phyloP scores from a whole-genome alignment of 768 basidiomycete species.

The Solioccasus polychromus region DNA sequence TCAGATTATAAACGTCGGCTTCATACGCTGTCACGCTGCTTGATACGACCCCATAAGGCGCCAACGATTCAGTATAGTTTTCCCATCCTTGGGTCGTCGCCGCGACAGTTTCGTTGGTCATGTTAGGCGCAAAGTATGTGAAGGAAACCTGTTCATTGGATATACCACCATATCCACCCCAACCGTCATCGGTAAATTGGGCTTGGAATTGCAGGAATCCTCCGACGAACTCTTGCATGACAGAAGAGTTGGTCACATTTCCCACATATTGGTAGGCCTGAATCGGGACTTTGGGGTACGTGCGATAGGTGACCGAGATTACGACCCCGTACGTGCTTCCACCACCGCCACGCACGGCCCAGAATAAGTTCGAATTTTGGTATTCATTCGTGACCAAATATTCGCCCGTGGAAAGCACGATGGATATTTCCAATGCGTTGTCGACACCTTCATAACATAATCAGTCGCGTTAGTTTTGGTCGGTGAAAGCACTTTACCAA shows the following conservation, averaged over 20 bases:
- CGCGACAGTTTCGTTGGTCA: slow-evolving; percentile 33
- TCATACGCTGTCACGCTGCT: slow-evolving; percentile 24
- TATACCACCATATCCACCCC: slow-evolving; percentile 38
- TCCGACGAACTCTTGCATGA: slow-evolving; percentile 28
- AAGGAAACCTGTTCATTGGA: slow-evolving; percentile 5
- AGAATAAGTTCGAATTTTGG: slow-evolving; percentile 47
- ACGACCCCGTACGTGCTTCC: slow-evolving; percentile 48
- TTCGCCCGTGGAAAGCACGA: slow-evolving; percentile 43
- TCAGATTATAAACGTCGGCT: slow-evolving; percentile 23
- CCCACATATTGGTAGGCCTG: slow-evolving; percentile 25
- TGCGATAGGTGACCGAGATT: slow-evolving; percentile 44
- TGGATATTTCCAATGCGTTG: slow-evolving; percentile 43
- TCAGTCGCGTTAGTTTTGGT: neutral
- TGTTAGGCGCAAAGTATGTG: slow-evolving; percentile 34
- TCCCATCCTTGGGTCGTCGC: slow-evolving; percentile 33
- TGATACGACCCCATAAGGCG: slow-evolving; percentile 17
- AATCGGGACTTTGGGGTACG: slow-evolving; percentile 37
- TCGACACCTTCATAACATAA: slow-evolving; percentile 38
- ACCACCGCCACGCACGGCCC: slow-evolving; percentile 52
- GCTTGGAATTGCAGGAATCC: slow-evolving; percentile 36
- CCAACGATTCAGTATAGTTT: slow-evolving; percentile 15
- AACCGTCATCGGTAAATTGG: slow-evolving; percentile 38
- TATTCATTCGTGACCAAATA: slow-evolving; percentile 38
- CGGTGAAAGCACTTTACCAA: slow-evolving; percentile 29
- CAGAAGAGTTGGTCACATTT: slow-evolving; percentile 29